Conservation (phyloP, 139 green algal genomes). For the Penium margaritaceum region DNA sequence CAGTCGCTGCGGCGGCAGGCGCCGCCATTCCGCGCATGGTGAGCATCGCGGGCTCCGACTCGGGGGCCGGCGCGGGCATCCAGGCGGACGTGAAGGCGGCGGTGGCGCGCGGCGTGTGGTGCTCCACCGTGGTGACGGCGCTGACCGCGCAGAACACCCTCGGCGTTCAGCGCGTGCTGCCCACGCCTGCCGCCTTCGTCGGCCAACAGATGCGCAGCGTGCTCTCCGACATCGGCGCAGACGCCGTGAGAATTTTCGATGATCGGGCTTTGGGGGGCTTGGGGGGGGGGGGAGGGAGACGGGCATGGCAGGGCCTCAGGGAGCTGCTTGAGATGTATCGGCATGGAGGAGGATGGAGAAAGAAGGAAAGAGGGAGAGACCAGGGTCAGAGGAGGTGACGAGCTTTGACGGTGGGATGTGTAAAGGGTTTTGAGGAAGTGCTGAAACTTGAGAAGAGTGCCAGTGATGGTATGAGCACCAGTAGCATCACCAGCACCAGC, state of each 20-base stretch:
- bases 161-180: constrained; percentile 69
- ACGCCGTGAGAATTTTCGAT: constrained; percentile 52
- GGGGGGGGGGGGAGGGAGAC: not conserved
- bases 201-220: constrained; percentile 71
- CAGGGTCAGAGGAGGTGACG: too few relatives aligned
- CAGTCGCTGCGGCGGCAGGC: too few relatives aligned
- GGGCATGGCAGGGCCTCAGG: too few relatives aligned
- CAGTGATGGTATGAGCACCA: too few relatives aligned
- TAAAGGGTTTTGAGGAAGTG: too few relatives aligned
- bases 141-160: constrained; percentile 88
- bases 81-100: constrained; percentile 58
- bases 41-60: constrained; percentile 80
- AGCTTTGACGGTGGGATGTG: too few relatives aligned
- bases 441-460: too few relatives aligned
- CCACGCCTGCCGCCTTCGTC: constrained; percentile 59
- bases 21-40: too few relatives aligned
- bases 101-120: constrained; percentile 64
- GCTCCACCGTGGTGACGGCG: constrained; percentile 71
- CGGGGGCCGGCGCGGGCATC: constrained; percentile 84
- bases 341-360: not conserved
- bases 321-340: too few relatives aligned
- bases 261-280: not conserved
- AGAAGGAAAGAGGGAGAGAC: not conserved
- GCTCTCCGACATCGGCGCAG: constrained; percentile 71
- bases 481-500: too few relatives aligned